Conservation (phyloP, 1,284 basidiomycete genomes). For the Phlebopus sp. region DNA sequence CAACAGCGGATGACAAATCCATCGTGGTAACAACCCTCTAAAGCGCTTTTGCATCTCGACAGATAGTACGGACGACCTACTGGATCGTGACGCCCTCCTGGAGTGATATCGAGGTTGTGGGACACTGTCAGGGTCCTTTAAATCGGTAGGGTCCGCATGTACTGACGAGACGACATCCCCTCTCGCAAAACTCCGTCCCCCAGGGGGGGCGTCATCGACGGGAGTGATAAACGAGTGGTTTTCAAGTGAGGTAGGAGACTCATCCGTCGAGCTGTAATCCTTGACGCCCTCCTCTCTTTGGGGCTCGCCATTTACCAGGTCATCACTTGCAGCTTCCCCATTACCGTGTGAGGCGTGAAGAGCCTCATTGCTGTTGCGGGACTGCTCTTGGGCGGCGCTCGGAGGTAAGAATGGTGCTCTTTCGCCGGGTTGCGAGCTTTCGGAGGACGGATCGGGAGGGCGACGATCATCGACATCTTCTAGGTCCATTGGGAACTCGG, state of each 20-base stretch:
- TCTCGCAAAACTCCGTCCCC: conserved; percentile 11
- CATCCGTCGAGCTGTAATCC: conserved; percentile 41
- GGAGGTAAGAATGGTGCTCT: conserved; percentile 28
- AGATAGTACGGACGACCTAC: conserved; percentile 22
- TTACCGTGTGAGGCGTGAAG: conserved; percentile 9
- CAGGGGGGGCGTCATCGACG: conserved; percentile 27
- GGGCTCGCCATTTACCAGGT: conserved; percentile 6
- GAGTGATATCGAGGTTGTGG: conserved; percentile 11
- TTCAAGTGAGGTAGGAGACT: conserved; percentile 38
- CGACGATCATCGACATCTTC: conserved; percentile 68
- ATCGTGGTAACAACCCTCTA: conserved; percentile 43
- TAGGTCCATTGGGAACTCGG: conserved; percentile 59
- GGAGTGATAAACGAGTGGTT: conserved; percentile 36
- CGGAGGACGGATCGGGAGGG: conserved; percentile 15
- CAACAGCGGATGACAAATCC: conserved; percentile 48
- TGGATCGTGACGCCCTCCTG: conserved; percentile 16
- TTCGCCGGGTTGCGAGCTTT: conserved; percentile 17
- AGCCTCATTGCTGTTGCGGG: conserved; percentile 2
- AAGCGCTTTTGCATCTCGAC: conserved; percentile 40
- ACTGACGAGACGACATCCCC: conserved; percentile 13
- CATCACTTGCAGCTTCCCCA: conserved; percentile 12
- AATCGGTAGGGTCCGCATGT: conserved; percentile 11
- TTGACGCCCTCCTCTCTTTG: conserved; percentile 23
- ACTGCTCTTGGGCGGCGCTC: conserved; percentile 16
- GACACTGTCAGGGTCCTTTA: conserved; percentile 9